A percentile compares a stretch with the other conserved stretches of the same genome.
phyloP scores from a whole-genome alignment of 345 rosid species.

The Diplotaxis tenuifolia region DNA sequence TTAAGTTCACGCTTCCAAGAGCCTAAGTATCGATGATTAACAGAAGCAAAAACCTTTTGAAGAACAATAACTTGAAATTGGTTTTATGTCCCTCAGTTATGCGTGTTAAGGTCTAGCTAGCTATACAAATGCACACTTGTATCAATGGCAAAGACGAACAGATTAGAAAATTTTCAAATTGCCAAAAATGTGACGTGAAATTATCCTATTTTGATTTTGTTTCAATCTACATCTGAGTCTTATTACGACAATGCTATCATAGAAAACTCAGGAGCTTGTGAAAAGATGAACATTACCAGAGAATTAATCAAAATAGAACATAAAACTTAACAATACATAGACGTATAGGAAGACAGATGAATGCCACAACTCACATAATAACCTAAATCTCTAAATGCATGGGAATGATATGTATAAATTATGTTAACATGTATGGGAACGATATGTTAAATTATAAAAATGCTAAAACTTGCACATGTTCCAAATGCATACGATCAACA shows the following conservation, averaged over 20 bases:
- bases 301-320: neutral
- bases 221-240: neutral
- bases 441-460: too few relatives aligned
- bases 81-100: neutral
- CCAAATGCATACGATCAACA: too few relatives aligned
- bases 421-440: too few relatives aligned
- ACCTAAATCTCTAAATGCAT: too few relatives aligned
- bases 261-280: neutral
- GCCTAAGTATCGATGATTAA: neutral
- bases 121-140: neutral
- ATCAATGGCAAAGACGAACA: neutral
- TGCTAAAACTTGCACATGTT: too few relatives aligned
- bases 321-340: neutral
- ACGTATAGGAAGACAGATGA: too few relatives aligned
- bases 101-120: neutral
- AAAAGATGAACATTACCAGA: neutral
- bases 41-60: neutral
- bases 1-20: neutral
- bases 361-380: too few relatives aligned
- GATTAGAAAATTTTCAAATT: neutral
- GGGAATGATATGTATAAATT: too few relatives aligned
- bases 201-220: neutral
- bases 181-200: neutral
- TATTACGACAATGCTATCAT: neutral
- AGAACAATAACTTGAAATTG: neutral